Base-by-base conservation (phyloP, 106 monocot species). In the Dendrobium nobile region DNA sequence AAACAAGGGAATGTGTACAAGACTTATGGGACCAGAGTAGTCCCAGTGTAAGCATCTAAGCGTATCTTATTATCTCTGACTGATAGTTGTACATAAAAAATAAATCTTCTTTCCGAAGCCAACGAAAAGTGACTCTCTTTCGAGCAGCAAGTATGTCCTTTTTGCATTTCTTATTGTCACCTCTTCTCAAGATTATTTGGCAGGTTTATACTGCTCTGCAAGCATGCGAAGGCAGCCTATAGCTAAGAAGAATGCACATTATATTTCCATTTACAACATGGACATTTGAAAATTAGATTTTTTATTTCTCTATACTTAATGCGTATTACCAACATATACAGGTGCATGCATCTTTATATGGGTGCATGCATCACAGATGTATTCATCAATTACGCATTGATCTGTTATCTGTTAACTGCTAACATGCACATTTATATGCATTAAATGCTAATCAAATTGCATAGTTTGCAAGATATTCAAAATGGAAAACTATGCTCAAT, bases 11-110 rank as follows among this genome's bases (percentile, higher is more conserved):
- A 87, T 86, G 41, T 98, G 64, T 88, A 80, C 79, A 84, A 87
- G 47, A 98, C 98, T 37, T 98, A 95, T 33, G 98, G 98, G 56
- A 98, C 98, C 18, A 84, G 98, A 89, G 95, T 98, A 4, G 81
- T 98, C 77, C 95, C 98, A 27, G 89, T 98, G 98, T 98, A 75
- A 91, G 89, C 72, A 82, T 59, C 7, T 15, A 7, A 70, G n/a
- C 70, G 16, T 37, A 70, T 37, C 37, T 33, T 33, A 13, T 37
- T 11, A 13, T 37, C 37, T 33, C 70, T 70, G 70, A 70, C 70
- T 70, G 70, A 33, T 17, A 70, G 37, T 37, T 16, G 61, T 20
- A 37, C 4, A 2, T 33, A 16, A 70, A 70, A 33, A 70, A 8
- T 70, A 31, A 11, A 65, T 65, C 7, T 65, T 65, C 26, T 65